Conservation (phyloP, 352 stramenopile species). For the Globisporangium carolinianum region DNA sequence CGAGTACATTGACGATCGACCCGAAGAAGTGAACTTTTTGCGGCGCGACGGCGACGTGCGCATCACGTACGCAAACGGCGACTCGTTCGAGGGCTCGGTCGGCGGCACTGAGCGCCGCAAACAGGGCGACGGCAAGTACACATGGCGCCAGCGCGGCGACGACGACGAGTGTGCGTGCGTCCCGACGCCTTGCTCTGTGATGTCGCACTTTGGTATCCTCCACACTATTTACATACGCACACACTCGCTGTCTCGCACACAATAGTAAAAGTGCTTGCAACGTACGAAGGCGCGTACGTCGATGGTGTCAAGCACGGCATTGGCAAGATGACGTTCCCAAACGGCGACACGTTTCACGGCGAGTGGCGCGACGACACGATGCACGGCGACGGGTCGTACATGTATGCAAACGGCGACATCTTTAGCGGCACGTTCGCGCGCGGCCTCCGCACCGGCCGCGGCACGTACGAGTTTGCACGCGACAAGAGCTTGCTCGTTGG, state of each 20-base stretch:
- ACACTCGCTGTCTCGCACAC: neutral
- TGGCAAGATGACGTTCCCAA: constrained; percentile 90
- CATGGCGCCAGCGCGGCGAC: constrained; percentile 61
- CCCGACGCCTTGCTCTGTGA: neutral
- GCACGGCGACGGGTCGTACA: constrained; percentile 87
- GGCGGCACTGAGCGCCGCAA: constrained; percentile 62
- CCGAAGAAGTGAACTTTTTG: constrained; percentile 83
- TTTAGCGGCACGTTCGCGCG: constrained; percentile 81
- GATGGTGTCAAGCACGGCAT: constrained; percentile 79
- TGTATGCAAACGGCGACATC: constrained; percentile 90
- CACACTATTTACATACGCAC: too few relatives aligned
- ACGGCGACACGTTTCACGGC: constrained; percentile 86
- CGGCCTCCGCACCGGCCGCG: constrained; percentile 81
- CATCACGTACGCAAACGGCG: constrained; percentile 87
- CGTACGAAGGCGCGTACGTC: constrained; percentile 85
- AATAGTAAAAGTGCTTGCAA: constrained; percentile 57
- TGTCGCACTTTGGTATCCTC: neutral
- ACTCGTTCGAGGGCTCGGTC: constrained; percentile 88
- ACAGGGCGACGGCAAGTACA: constrained; percentile 85
- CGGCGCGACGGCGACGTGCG: constrained; percentile 75
- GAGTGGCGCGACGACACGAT: constrained; percentile 84
- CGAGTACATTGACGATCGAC: constrained; percentile 83
- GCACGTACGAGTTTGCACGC: constrained; percentile 83
- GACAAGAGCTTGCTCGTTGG: constrained; percentile 84
- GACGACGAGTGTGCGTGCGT: constrained; percentile 46